Conservation (phyloP, 176 grass and related monocot genomes). For the Aegilops umbellulata region DNA sequence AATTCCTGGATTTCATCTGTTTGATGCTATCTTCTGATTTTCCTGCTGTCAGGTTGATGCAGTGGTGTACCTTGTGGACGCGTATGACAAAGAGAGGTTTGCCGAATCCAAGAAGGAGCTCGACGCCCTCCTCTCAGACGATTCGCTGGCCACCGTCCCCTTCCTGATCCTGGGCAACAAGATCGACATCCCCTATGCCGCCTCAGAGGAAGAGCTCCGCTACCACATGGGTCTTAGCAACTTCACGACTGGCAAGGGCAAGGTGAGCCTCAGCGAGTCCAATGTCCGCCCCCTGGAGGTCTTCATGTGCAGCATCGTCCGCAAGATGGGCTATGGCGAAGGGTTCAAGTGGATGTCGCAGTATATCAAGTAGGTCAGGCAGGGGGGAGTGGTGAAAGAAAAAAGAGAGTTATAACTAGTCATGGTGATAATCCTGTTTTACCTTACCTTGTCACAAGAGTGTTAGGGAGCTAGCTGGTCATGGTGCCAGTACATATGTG, state of each 20-base stretch:
- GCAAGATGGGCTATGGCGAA: conserved; percentile 86
- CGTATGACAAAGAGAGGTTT: conserved; percentile 75
- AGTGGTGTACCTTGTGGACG: conserved; percentile 83
- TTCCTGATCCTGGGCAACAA: conserved; percentile 87
- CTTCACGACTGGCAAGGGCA: conserved; percentile 84
- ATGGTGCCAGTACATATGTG: conserved; percentile 34
- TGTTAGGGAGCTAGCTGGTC: conserved; percentile 15
- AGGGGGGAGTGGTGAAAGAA: background rate
- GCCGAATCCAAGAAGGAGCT: conserved; percentile 78
- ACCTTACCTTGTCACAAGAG: conserved; percentile 24
- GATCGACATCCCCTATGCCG: conserved; percentile 74
- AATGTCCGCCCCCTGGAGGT: conserved; percentile 75
- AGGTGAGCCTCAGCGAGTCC: conserved; percentile 55
- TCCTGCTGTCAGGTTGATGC: conserved; percentile 61
- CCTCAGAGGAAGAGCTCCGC: conserved; percentile 66
- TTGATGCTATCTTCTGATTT: background rate
- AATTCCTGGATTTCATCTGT: conserved; percentile 11
- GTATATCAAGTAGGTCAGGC: conserved; percentile 63
- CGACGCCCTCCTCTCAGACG: conserved; percentile 70
- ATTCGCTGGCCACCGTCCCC: conserved; percentile 54
- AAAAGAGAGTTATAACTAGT: background rate
- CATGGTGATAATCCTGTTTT: conserved; percentile 8
- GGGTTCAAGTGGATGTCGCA: conserved; percentile 89
- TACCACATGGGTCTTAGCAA: conserved; percentile 73
- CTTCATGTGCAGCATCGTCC: conserved; percentile 89